These are phyloP conservation scores for Coemansia sp. DNA, from an alignment of 192 early-diverging fungal species.

Conservation along the genomic window DNA sequence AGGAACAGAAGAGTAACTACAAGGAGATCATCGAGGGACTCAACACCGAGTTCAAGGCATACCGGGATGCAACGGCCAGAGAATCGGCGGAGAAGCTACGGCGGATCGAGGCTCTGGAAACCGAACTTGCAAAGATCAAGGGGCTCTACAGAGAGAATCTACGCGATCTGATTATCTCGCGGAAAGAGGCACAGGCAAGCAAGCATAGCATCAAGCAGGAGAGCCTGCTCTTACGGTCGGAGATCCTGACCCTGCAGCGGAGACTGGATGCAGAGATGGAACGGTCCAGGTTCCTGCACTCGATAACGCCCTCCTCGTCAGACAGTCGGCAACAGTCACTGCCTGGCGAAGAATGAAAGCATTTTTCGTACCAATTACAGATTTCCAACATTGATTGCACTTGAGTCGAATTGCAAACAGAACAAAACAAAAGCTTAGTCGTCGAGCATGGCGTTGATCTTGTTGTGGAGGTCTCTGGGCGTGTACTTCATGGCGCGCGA, in stretches of 20 bases:
- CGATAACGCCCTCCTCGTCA: conserved; percentile 18
- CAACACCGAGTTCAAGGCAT: conserved; percentile 33
- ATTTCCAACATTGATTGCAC: not conserved
- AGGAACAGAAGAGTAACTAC: conserved; percentile 51
- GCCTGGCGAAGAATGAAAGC: too few species aligned
- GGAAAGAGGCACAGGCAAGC: conserved; percentile 42
- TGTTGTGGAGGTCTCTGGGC: conserved; percentile 46
- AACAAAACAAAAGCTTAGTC: conserved; percentile 10
- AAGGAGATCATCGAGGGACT: conserved; percentile 51
- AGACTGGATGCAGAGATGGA: conserved; percentile 55
- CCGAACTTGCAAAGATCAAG: conserved; percentile 44
- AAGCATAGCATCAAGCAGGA: conserved; percentile 53
- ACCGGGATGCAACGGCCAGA: conserved; percentile 18
- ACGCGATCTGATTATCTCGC: conserved; percentile 44
- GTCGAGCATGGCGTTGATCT: conserved; percentile 43
- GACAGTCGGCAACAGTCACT: too few species aligned
- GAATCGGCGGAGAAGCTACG: conserved; percentile 28
- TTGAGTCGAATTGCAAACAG: too few species aligned
- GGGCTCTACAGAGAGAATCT: conserved; percentile 49
- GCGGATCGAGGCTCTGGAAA: conserved; percentile 34
- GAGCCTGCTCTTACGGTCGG: conserved; percentile 47
- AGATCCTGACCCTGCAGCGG: conserved; percentile 51
- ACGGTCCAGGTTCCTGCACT: conserved; percentile 39
- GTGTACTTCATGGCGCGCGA: conserved; percentile 49
- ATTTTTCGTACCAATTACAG: too few species aligned